Evolutionary conservation across 495 filamentous ascomycete genomes (phyloP), one percentile per base, ranked within the genome.

Genomic region (Penicillium goetzii): DNA sequence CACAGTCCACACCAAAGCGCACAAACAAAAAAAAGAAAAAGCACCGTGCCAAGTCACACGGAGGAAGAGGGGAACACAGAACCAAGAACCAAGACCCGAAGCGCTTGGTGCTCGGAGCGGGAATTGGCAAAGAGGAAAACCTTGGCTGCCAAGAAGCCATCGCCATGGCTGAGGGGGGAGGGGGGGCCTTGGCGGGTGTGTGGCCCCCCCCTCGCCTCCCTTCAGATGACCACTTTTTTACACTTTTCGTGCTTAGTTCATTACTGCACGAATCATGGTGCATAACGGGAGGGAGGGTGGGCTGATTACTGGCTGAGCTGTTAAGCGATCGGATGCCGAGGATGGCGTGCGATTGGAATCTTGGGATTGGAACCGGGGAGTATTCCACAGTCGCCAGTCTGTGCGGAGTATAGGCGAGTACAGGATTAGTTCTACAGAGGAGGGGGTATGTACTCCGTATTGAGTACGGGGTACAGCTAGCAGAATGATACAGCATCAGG

Each of bases 91-190:
- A 52, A 52, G 49, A 52, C 49, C 23, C 12, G 25, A 14, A 25
- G 43, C 19, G 19, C 43, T 65, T 68, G 66, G 68, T 62, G 38
- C 56, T 66, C 70, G 68, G 70, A 71, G 70, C 70, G 70, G 70
- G 68, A 72, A 61, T 71, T 69, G 68, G 68, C 68, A 68, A 66
- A 66, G 65, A 71, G 70, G 68, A 66, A 71, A 67, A 52, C 64
- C 70, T 73, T 73, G 70, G 70, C 70, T 73, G 70, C 70, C 68
- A 72, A 72, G 70, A 71, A 45, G 58, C 34, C 38, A 64, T 60
- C n/a, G 65, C 65, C 65, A 65, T 60, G 55, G 62, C 60, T 63
- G 25, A 56, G 40, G 52, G 56, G 45, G 52, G n/a, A n/a, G n/a
- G n/a, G n/a, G n/a, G n/a, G n/a, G 53, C 47, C 70, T 70, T 71